Evolutionary conservation across 2,329 filamentous ascomycete genomes (phyloP).

Genomic region (Sarocladium brachiariae): DNA sequence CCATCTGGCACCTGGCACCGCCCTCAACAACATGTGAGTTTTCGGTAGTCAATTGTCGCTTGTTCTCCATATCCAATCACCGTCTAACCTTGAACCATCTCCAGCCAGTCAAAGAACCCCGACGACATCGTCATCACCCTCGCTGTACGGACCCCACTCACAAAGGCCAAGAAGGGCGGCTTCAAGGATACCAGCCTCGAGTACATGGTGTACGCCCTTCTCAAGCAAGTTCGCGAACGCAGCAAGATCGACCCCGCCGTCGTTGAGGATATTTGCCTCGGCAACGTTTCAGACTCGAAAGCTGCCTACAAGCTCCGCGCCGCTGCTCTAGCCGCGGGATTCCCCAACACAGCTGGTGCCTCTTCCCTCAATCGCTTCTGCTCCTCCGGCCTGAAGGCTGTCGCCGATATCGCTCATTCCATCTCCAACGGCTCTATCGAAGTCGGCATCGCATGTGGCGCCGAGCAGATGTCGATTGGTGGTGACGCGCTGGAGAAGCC

Average conservation of each 20-base stretch:
- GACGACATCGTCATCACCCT: conserved; percentile 97
- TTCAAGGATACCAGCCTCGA: conserved; percentile 93
- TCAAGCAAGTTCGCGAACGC: conserved; percentile 68
- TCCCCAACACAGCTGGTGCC: conserved; percentile 80
- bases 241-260: conserved; percentile 72
- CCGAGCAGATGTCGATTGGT: conserved; percentile 76
- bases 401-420: conserved; percentile 88
- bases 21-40: conserved; percentile 70
- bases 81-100: conserved; percentile 11
- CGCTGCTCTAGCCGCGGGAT: conserved; percentile 82
- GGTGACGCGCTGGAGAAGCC: conserved; percentile 64
- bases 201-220: conserved; percentile 73
- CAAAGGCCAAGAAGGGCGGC: conserved; percentile 84
- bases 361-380: conserved; percentile 93
- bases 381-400: conserved; percentile 90
- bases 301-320: conserved; percentile 88
- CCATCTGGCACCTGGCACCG: conserved; percentile 71
- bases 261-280: conserved; percentile 84
- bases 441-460: conserved; percentile 78
- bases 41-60: no score
- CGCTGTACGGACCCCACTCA: conserved; percentile 79
- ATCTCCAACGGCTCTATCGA: conserved; percentile 78
- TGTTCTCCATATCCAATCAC: no score
- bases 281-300: conserved; percentile 82
- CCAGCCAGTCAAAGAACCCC: conserved; percentile 81